These are phyloP conservation scores for Melaleuca quinquenervia DNA, from an alignment of 345 rosid species.

Conservation along the genomic window DNA sequence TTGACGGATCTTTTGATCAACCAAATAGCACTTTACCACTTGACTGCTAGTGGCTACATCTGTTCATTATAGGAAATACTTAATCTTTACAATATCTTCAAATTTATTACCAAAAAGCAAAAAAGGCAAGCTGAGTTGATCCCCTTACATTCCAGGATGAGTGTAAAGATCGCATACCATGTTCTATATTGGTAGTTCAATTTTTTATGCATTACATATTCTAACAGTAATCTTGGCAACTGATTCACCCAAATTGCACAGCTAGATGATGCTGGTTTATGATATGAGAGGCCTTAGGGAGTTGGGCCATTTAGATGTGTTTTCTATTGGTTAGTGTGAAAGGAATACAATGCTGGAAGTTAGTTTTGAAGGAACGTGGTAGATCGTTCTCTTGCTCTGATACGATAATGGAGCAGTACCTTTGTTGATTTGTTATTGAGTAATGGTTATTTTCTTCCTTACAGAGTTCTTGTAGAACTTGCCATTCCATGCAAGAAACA, in stretches of 20 bases:
- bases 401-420: not conserved
- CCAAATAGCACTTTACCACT: not conserved
- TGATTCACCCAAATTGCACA: not conserved
- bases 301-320: not conserved
- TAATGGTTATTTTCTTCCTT: not conserved
- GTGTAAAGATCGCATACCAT: not conserved
- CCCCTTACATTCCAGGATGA: not conserved
- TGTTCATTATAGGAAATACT: not conserved
- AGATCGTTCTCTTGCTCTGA: not conserved
- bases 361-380: not conserved
- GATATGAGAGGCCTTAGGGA: not conserved
- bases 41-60: not conserved
- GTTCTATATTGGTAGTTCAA: not conserved
- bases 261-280: not conserved
- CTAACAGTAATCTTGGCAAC: not conserved
- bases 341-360: not conserved
- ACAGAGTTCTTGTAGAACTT: constrained; percentile 65
- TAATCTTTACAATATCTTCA: not conserved
- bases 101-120: not conserved
- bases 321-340: not conserved
- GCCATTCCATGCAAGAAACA: constrained; percentile 80
- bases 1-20: not conserved
- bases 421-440: not conserved
- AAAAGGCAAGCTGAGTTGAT: not conserved
- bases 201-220: not conserved